Evolutionary conservation across 176 grass and related monocot species (phyloP).

Genomic region (Rhynchospora tenuis): DNA sequence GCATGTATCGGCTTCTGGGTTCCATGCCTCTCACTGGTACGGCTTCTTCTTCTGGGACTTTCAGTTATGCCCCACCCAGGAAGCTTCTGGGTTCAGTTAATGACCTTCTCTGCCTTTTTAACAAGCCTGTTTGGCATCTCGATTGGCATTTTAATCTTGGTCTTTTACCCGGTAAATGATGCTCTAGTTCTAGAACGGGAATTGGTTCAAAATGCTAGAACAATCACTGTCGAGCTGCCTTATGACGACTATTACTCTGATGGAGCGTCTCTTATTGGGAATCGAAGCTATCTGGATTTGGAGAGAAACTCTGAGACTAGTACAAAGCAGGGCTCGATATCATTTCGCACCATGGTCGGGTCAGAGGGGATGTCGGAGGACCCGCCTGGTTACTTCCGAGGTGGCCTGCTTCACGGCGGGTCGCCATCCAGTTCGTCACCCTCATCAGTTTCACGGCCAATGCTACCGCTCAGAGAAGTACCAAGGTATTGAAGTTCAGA

Average conservation of each 20-base stretch:
- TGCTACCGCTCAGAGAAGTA: conserved; percentile 84
- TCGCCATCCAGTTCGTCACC: conserved; percentile 54
- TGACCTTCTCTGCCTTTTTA: conserved; percentile 72
- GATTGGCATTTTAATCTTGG: conserved; percentile 68
- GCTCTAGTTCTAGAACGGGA: conserved; percentile 43
- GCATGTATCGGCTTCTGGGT: conserved; percentile 54
- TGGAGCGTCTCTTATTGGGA: conserved; percentile 50
- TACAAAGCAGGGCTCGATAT: conserved; percentile 62
- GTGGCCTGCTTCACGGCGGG: conserved; percentile 37
- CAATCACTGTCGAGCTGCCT: conserved; percentile 48
- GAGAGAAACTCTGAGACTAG: conserved; percentile 67
- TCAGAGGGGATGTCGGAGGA: conserved; percentile 54
- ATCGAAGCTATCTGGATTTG: conserved; percentile 57
- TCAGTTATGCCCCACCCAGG: conserved; percentile 57
- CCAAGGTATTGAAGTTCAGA: conserved; percentile 39
- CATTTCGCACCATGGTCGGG: conserved; percentile 67
- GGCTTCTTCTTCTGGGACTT: conserved; percentile 82
- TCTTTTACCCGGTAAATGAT: conserved; percentile 75
- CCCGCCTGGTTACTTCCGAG: conserved; percentile 33
- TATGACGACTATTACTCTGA: conserved; percentile 96
- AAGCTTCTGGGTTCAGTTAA: conserved; percentile 46
- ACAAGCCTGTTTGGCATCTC: conserved; percentile 54
- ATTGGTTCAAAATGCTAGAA: conserved; percentile 29
- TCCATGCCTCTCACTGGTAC: conserved; percentile 57
- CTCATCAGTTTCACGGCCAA: conserved; percentile 45